Evolutionary conservation across 495 filamentous ascomycete genomes (phyloP), one percentile per base, ranked within the genome.

Genomic region (Aspergillus kassunensis): DNA sequence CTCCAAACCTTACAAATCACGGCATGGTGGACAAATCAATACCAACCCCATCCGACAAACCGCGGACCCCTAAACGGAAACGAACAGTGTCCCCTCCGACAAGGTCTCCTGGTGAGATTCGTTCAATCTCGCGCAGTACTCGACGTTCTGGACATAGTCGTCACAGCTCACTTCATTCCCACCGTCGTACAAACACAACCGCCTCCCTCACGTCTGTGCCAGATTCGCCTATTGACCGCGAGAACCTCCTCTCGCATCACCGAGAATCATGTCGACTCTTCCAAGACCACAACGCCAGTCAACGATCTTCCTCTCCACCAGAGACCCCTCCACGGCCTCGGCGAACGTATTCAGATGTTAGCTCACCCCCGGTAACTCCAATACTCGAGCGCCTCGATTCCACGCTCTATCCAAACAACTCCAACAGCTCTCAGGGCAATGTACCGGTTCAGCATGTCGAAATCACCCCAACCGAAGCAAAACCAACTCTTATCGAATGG

Each of bases 401-500:
- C 7, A 41, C 19, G 23, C 15, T 48, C 47, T 34, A 49, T 47
- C 50, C 33, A 16, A 30, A 16, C 16, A 13, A 53, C 24, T 27
- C 11, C 31, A 29, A 15, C 18, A 37, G 37, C 25, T 29, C 21
- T 5, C 35, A 36, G 15, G 37, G 37, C 4, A 43, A 24, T 43
- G 36, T 27, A 54, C 57, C 18, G 3, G 24, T 18, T 46, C 61
- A 35, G 30, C 44, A 33, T 36, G 54, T 54, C n/a, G 57, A 58
- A 23, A 18, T 46, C 16, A 58, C 60, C 13, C 24, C 61, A 2
- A 60, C 62, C 25, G 55, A 70, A 23, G 58, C 71, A 35, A 66
- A 71, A 42, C 63, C 67, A 13, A 77, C 75, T 15, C 66, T 75
- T 4, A 77, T 77, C 53, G 73, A 77, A 53, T 79, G 75, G 75